Evolutionary conservation across 2,329 filamentous ascomycete species (phyloP).

Genomic region (Hymenoscyphus albidus): DNA sequence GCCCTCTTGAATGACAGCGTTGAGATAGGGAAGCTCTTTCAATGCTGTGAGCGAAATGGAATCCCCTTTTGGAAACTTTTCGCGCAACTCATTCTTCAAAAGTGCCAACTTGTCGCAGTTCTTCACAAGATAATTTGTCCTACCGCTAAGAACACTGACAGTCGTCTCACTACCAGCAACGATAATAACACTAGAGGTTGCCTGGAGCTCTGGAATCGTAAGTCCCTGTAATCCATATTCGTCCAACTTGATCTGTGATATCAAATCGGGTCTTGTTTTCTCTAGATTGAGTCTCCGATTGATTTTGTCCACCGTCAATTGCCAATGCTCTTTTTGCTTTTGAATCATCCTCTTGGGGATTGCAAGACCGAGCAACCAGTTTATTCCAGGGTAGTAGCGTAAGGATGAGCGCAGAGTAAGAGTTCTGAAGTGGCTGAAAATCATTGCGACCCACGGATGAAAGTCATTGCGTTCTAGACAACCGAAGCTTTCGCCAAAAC

Average conservation of each 20-base stretch:
- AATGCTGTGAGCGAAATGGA: conserved; percentile 39
- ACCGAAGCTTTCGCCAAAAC: conserved; percentile 41
- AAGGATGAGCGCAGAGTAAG: conserved; percentile 2
- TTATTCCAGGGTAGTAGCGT: conserved; percentile 10
- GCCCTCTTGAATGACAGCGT: conserved; percentile 39
- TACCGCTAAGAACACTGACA: conserved; percentile 16
- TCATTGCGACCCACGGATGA: conserved; percentile 12
- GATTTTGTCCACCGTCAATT: conserved; percentile 9
- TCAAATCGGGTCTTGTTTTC: conserved; percentile 7
- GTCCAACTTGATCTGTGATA: conserved; percentile 6
- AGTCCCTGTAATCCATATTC: conserved; percentile 3
- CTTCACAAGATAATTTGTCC: conserved; percentile 26
- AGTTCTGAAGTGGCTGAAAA: conserved; percentile 12
- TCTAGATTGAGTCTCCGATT: conserved; percentile 4
- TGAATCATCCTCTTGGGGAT: conserved; percentile 12
- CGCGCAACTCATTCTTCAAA: conserved; percentile 35
- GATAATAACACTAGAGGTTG: conserved; percentile 39
- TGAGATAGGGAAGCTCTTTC: conserved; percentile 37
- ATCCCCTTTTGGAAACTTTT: conserved; percentile 38
- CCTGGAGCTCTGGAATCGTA: conserved; percentile 31
- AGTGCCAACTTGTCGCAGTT: conserved; percentile 35
- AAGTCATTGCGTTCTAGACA: conserved; percentile 26
- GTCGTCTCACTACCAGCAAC: conserved; percentile 21
- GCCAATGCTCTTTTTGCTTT: conserved; percentile 11
- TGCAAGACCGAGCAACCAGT: conserved; percentile 6